Evolutionary conservation across 495 filamentous ascomycete genomes (phyloP), one percentile per base, ranked within the genome.

Genomic region (Entonaema liquescens): DNA sequence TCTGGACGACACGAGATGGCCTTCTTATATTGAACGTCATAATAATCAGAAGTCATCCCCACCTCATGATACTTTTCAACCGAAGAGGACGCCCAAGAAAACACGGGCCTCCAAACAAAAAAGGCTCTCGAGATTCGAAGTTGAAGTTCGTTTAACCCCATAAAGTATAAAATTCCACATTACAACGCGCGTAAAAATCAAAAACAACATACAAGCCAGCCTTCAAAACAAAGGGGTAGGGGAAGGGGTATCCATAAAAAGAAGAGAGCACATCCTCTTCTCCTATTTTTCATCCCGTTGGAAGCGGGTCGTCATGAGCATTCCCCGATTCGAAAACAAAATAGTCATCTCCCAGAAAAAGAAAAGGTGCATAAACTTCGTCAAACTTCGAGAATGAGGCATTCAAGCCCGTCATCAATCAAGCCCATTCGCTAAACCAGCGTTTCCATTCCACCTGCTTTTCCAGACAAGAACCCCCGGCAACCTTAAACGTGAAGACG

Each of bases 231-330:
- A 47, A 21, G 42, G 42, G 42, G 50, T 28, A 40, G 47, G 59
- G 63, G 58, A 67, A 56, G 58, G 68, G 68, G 68, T 71, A 71
- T 71, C 68, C 62, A 71, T 66, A 44, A 66, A 66, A 56, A 61
- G 25, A 19, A 61, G 68, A 47, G 42, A 47, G 42, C 19, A 47
- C 50, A 59, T 38, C 60, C 54, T 59, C 60, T 65, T 61, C 58
- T 64, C 60, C 44, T 42, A 59, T 62, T 55, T 62, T 62, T 62
- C 44, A 57, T 69, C 59, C 58, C 59, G 28, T 58, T 58, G 40
- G 31, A 63, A 47, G 52, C 42, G 53, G 53, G 59, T 65, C 62
- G 52, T 65, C 56, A 33, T 49, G 42, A 47, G 42, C 62, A 44
- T 49, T 8, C 36, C 67, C 56, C 19, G 23, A 47, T 65, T 58